phyloP scores from a whole-genome alignment of 306 rosid genomes.

The Vachellia collinsii region DNA sequence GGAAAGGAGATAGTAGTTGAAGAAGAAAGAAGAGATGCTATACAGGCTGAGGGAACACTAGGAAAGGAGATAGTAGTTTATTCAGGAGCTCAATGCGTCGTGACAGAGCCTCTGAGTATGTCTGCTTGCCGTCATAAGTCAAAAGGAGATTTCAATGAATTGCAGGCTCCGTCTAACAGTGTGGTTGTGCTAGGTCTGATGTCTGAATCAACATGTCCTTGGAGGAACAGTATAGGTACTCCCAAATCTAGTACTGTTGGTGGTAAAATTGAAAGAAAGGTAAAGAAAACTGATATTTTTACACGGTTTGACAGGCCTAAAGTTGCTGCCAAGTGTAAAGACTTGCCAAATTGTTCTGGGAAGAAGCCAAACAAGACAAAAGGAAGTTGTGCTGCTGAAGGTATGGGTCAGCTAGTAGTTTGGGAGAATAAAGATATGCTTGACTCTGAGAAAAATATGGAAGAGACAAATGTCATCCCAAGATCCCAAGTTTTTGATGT shows the following conservation, averaged over 20 bases:
- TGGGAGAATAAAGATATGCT: slow-evolving; percentile 40
- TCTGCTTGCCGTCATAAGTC: slow-evolving; percentile 21
- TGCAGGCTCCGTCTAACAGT: slow-evolving; percentile 41
- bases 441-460: slow-evolving; percentile 31
- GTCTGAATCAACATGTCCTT: slow-evolving; percentile 64
- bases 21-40: slow-evolving; percentile 30
- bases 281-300: slow-evolving; percentile 41
- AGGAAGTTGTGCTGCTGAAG: slow-evolving; percentile 37
- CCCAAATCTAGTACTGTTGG: slow-evolving; percentile 37
- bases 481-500: slow-evolving; percentile 42
- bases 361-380: slow-evolving; percentile 47
- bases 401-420: slow-evolving; percentile 47
- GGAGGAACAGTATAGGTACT: slow-evolving; percentile 49
- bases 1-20: slow-evolving; percentile 46
- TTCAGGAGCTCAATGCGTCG: slow-evolving; percentile 36
- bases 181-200: slow-evolving; percentile 59
- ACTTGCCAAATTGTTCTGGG: slow-evolving; percentile 30
- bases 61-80: slow-evolving; percentile 49
- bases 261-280: slow-evolving; percentile 47
- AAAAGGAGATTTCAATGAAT: slow-evolving; percentile 28
- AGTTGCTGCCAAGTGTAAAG: slow-evolving; percentile 49
- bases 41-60: slow-evolving; percentile 37
- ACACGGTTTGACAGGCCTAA: slow-evolving; percentile 38
- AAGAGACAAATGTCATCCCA: slow-evolving; percentile 25
- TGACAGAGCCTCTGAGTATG: slow-evolving; percentile 33